These are phyloP conservation scores for Pichia sporocuriosa DNA, from an alignment of 805 yeast genomes.

Conservation along the genomic window DNA sequence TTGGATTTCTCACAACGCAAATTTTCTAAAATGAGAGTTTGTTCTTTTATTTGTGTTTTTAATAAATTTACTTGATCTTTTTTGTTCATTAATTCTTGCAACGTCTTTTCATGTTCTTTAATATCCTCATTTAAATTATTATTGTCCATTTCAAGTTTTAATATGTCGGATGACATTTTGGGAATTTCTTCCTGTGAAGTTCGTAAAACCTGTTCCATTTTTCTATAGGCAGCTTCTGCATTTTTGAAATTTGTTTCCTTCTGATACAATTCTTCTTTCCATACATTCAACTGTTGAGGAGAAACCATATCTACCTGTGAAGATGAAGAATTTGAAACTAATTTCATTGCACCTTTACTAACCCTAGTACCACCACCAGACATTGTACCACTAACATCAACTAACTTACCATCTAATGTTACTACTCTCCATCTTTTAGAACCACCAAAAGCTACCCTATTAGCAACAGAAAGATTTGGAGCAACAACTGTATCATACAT, in stretches of 20 bases:
- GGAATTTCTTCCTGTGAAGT: constrained; percentile 63
- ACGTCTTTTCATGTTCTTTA: constrained; percentile 37
- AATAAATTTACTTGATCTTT: constrained; percentile 29
- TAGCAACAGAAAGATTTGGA: constrained; percentile 68
- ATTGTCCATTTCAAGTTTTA: constrained; percentile 57
- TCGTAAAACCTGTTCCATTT: constrained; percentile 54
- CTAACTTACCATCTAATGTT: constrained; percentile 84
- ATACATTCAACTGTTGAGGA: constrained; percentile 50
- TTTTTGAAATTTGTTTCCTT: constrained; percentile 37
- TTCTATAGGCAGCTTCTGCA: constrained; percentile 39
- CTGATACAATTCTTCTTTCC: constrained; percentile 45
- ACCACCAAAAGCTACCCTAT: constrained; percentile 77
- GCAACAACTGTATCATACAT: constrained; percentile 87
- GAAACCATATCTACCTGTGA: constrained; percentile 26
- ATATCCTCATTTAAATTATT: constrained; percentile 51
- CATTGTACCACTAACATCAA: constrained; percentile 91
- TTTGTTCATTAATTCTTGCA: constrained; percentile 31
- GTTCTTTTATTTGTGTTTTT: constrained; percentile 13
- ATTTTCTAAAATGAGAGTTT: constrained; percentile 32
- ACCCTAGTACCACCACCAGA: constrained; percentile 87
- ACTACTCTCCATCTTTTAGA: constrained; percentile 76
- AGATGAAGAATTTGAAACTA: constrained; percentile 32
- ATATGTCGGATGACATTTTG: constrained; percentile 53
- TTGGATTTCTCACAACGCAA: constrained; percentile 25
- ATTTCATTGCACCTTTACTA: constrained; percentile 71